These are phyloP conservation scores for Talaromyces nanjingensis DNA, from an alignment of 495 filamentous ascomycete species.

Conservation along the genomic window DNA sequence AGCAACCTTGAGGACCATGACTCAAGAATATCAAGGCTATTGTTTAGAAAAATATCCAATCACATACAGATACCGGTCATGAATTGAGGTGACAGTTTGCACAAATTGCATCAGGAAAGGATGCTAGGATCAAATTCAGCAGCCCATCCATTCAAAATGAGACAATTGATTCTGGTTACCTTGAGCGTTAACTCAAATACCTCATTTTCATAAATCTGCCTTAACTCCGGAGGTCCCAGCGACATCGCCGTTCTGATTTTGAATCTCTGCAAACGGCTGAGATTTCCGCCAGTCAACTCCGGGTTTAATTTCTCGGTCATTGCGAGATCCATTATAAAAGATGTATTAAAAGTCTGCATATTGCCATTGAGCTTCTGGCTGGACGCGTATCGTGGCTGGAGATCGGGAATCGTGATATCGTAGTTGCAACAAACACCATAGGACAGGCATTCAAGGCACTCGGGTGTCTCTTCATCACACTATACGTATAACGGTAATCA, in stretches of 20 bases:
- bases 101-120: constrained; percentile 36
- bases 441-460: constrained; percentile 15
- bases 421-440: constrained; percentile 4
- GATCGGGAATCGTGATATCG: background rate
- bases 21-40: background rate
- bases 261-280: constrained; percentile 24
- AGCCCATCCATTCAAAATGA: no score
- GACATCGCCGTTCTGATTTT: constrained; percentile 21
- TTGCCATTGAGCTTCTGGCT: background rate
- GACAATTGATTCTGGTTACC: no score
- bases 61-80: constrained; percentile 22
- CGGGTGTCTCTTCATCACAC: constrained; percentile 35
- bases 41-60: background rate
- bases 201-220: background rate
- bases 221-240: constrained; percentile 11
- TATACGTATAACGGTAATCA: constrained; percentile 7
- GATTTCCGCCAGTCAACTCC: constrained; percentile 16
- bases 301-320: background rate
- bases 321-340: background rate
- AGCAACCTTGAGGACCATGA: background rate
- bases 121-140: constrained; percentile 15
- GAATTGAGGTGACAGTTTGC: constrained; percentile 9
- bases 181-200: constrained; percentile 7
- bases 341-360: background rate
- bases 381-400: background rate